A percentile compares a stretch with the other conserved stretches of the same genome.
Evolutionary conservation across 441 rosid species (phyloP).

Genomic region (Jatropha multifida): DNA sequence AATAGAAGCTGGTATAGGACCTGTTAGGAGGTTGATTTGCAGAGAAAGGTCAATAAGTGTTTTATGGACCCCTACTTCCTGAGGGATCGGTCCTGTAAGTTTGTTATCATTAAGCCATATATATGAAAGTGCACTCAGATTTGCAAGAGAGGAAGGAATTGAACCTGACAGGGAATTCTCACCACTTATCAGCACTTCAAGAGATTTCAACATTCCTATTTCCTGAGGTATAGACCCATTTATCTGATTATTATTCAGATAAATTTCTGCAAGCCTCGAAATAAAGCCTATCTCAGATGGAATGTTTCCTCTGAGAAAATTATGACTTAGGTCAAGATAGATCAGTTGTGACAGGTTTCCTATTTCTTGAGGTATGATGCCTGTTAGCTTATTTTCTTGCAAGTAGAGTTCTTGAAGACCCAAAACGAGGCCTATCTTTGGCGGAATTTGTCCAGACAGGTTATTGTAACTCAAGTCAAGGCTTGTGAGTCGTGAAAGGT

Average conservation of each 20-base stretch:
- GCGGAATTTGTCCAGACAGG: neutral
- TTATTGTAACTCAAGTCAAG: neutral
- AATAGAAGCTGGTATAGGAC: neutral
- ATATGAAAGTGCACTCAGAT: neutral
- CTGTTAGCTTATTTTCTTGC: neutral
- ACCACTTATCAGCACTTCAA: neutral
- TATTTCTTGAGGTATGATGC: neutral
- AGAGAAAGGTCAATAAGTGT: neutral
- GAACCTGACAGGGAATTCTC: neutral
- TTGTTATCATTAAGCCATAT: neutral
- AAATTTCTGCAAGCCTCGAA: neutral
- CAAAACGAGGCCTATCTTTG: neutral
- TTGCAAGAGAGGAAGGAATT: neutral
- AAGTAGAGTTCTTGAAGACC: neutral
- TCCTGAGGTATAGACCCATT: neutral
- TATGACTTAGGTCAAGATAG: neutral
- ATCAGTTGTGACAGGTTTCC: neutral
- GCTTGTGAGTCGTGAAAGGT: neutral
- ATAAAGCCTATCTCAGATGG: neutral
- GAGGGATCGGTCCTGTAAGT: neutral
- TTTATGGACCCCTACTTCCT: neutral
- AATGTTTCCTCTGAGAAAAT: neutral
- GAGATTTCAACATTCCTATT: neutral
- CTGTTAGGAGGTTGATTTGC: neutral
- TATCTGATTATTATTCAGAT: neutral